phyloP scores from a whole-genome alignment of 176 grass and related monocot genomes.

The Ananas comosus region DNA sequence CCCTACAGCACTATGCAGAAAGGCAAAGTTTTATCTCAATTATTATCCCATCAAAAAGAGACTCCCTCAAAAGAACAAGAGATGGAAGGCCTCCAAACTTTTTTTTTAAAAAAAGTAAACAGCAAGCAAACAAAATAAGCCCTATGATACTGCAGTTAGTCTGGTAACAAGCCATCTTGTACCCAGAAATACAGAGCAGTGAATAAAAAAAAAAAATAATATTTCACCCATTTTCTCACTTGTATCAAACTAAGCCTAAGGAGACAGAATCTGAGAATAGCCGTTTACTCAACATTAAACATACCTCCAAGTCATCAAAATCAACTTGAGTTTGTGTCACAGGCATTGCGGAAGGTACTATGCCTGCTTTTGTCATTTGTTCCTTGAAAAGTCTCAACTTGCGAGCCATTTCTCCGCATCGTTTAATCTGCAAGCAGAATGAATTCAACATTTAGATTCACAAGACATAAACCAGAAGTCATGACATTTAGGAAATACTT shows the following conservation, averaged over 20 bases:
- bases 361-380: constrained; percentile 72
- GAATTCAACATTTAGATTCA: neutral
- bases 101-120: neutral
- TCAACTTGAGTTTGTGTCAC: constrained; percentile 34
- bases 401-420: constrained; percentile 84
- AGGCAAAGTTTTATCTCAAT: neutral
- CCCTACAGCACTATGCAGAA: neutral
- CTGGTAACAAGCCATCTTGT: too few relatives aligned
- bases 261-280: neutral
- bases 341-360: constrained; percentile 34
- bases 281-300: neutral
- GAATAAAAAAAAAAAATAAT: too few relatives aligned
- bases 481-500: neutral
- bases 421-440: constrained; percentile 63
- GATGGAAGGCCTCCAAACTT: too few relatives aligned
- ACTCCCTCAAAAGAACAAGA: neutral
- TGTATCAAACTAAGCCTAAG: neutral
- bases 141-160: too few relatives aligned
- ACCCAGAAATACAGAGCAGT: too few relatives aligned
- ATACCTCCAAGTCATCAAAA: constrained; percentile 80
- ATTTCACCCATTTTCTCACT: too few relatives aligned
- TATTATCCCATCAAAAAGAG: neutral
- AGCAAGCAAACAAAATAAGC: neutral
- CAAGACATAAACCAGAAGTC: neutral
- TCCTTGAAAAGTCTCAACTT: constrained; percentile 77